Base-by-base conservation (phyloP, 345 rosid genomes). In the Corchorus capsularis region DNA sequence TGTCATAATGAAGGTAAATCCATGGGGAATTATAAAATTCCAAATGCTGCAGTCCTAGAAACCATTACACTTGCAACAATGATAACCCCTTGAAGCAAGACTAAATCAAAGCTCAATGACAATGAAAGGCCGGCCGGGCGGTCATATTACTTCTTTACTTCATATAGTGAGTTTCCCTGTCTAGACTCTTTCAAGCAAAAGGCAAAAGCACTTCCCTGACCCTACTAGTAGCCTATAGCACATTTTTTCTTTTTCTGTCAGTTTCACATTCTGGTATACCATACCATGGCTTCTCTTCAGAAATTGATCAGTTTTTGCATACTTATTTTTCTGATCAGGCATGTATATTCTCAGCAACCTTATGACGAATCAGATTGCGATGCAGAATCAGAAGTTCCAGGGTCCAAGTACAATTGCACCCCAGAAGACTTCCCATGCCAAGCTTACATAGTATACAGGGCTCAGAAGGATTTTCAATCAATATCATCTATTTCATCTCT, bases 401-500 rank as follows among this genome's bases (percentile, higher is more conserved):
- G 37, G 0, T 64, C 76, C 34, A 83, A 81, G 39, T 82, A 79
- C 76, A 27, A 67, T 41, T 84, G 85, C 72, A 68, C 27, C 71
- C 35, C 78, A 4, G 16, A 54, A 3, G 5, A 49, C 49, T 17
- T 6, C 12, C 60, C 55, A 4, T 84, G 82, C 75, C 16, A 72
- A 0, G 73, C 87, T 61, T 82, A 45, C 22, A 4, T 84, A 35
- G 73, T 63, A 43, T 81, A 79, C 50, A 71, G 82, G 37, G 83
- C 83, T 60, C 85, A 84, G 63, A 41, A 62, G 16, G 69, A 62
- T 72, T 84, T 77, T 76, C 55, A 60, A 32, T 56, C 80, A 34
- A 6, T 81, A 47, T 67, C 83, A 43, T 77, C 81, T 3, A 68
- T 82, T 37, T 61, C 85, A 11, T 68, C 80, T 45, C 85, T 84